Conservation (phyloP, 495 filamentous ascomycete species). For the Penicillium bialowiezense region DNA sequence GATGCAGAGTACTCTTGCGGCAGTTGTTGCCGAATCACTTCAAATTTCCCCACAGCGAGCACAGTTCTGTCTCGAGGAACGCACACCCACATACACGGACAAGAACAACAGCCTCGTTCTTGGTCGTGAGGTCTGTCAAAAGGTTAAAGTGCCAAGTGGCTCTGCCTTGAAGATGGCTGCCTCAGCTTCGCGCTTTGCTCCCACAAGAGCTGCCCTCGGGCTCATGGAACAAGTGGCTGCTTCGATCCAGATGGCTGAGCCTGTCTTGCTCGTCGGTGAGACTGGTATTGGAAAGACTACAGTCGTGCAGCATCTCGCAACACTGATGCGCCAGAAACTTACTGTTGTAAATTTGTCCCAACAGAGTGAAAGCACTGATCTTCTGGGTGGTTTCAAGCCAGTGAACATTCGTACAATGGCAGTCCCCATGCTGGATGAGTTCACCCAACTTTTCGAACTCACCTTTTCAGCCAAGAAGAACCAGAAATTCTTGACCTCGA, state of each 20-base stretch:
- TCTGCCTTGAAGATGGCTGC: conserved; percentile 32
- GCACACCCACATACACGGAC: conserved; percentile 63
- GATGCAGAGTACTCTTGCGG: conserved; percentile 57
- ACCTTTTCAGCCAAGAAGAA: conserved; percentile 88
- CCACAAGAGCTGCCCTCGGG: conserved; percentile 41
- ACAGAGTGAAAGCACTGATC: conserved; percentile 91
- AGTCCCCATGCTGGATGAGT: conserved; percentile 87
- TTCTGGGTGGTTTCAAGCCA: conserved; percentile 94
- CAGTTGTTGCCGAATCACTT: conserved; percentile 75
- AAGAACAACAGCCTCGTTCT: conserved; percentile 56
- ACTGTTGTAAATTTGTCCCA: conserved; percentile 93
- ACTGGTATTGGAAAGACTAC: conserved; percentile 98
- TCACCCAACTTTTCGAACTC: conserved; percentile 80
- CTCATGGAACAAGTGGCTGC: conserved; percentile 80
- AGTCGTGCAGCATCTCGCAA: conserved; percentile 87
- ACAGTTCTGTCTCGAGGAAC: conserved; percentile 63
- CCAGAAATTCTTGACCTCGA: conserved; percentile 73
- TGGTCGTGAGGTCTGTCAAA: conserved; percentile 59
- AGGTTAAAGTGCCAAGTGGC: conserved; percentile 40
- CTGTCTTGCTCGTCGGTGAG: conserved; percentile 90
- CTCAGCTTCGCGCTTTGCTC: conserved; percentile 42
- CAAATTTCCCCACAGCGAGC: conserved; percentile 77
- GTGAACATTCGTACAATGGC: conserved; percentile 84
- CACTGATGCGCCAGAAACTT: conserved; percentile 74
- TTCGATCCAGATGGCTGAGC: conserved; percentile 78